Evolutionary conservation across 805 yeast genomes (phyloP).

Genomic region (Candida chauliodis): DNA sequence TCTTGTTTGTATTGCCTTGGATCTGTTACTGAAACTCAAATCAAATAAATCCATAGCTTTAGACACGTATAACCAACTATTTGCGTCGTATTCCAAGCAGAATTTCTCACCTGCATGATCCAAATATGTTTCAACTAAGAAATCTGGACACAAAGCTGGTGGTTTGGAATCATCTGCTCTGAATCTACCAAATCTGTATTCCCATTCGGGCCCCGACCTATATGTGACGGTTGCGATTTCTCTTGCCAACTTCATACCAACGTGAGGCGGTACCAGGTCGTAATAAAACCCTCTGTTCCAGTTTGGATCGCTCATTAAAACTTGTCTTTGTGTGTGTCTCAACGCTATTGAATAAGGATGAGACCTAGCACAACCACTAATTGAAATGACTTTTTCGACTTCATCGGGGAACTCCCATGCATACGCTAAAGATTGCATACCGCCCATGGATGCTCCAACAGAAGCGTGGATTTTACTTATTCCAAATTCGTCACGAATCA

Average conservation of each 20-base stretch:
- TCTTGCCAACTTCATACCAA: conserved; percentile 91
- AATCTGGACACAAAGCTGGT: conserved; percentile 92
- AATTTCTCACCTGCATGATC: conserved; percentile 96
- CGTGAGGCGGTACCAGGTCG: conserved; percentile 79
- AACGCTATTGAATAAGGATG: conserved; percentile 93
- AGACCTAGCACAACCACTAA: conserved; percentile 89
- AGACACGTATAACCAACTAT: conserved; percentile 79
- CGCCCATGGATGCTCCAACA: conserved; percentile 95
- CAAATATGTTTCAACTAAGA: conserved; percentile 84
- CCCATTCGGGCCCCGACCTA: conserved; percentile 98
- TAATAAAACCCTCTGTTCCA: conserved; percentile 92
- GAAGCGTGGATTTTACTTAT: conserved; percentile 68
- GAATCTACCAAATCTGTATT: conserved; percentile 82
- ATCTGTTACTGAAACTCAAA: conserved; percentile 50
- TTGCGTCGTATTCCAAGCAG: conserved; percentile 86
- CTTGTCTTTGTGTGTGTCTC: conserved; percentile 91
- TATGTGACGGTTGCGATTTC: conserved; percentile 93
- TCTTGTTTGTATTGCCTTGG: conserved; percentile 42
- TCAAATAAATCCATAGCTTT: conserved; percentile 96
- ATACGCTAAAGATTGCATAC: conserved; percentile 92
- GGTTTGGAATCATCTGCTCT: conserved; percentile 73
- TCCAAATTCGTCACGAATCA: conserved; percentile 60
- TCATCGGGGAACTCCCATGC: conserved; percentile 78
- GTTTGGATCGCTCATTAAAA: conserved; percentile 88
- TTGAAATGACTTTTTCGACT: conserved; percentile 71